A percentile compares a stretch with the other conserved stretches of the same genome.
Conservation (phyloP, 768 basidiomycete genomes). For the Termitomyces sp. region DNA sequence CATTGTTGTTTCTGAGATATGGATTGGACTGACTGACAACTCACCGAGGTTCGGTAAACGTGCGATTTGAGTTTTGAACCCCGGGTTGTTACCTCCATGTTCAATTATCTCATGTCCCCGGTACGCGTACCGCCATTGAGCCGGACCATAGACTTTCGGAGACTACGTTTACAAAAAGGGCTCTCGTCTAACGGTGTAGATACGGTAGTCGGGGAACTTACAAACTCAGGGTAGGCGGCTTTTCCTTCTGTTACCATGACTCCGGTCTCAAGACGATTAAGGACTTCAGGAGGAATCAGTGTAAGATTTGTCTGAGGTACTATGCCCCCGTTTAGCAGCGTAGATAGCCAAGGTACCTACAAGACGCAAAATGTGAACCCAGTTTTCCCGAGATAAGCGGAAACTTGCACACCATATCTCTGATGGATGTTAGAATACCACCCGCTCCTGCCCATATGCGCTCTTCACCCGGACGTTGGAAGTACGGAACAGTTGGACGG, state of each 20-base stretch:
- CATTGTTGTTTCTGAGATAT: not conserved
- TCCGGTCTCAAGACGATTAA: slow-evolving; percentile 35
- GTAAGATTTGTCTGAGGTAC: slow-evolving; percentile 36
- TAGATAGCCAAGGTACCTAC: slow-evolving; percentile 32
- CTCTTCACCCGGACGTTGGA: slow-evolving; percentile 37
- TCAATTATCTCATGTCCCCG: slow-evolving; percentile 40
- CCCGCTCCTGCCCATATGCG: slow-evolving; percentile 39
- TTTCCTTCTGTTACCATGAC: slow-evolving; percentile 30
- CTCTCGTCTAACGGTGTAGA: not conserved
- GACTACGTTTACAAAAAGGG: slow-evolving; percentile 23
- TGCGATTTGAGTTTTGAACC: slow-evolving; percentile 26
- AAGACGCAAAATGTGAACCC: not conserved
- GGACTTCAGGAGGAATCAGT: slow-evolving; percentile 31
- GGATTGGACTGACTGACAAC: not conserved
- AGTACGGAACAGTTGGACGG: slow-evolving; percentile 35
- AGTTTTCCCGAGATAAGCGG: not conserved
- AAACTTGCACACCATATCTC: slow-evolving; percentile 31
- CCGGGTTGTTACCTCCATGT: slow-evolving; percentile 40
- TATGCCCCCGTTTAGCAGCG: slow-evolving; percentile 36
- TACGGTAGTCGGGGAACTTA: slow-evolving; percentile 13
- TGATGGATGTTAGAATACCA: slow-evolving; percentile 35
- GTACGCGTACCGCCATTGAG: slow-evolving; percentile 36
- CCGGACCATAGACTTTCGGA: slow-evolving; percentile 36
- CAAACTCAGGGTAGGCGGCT: slow-evolving; percentile 34
- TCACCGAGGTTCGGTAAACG: slow-evolving; percentile 16